Percentiles rank a stretch among this genome's conserved stretches.
These are phyloP conservation scores for Colletotrichum chlorophyti DNA, from an alignment of 2,329 filamentous ascomycete species.

Conservation along the genomic window DNA sequence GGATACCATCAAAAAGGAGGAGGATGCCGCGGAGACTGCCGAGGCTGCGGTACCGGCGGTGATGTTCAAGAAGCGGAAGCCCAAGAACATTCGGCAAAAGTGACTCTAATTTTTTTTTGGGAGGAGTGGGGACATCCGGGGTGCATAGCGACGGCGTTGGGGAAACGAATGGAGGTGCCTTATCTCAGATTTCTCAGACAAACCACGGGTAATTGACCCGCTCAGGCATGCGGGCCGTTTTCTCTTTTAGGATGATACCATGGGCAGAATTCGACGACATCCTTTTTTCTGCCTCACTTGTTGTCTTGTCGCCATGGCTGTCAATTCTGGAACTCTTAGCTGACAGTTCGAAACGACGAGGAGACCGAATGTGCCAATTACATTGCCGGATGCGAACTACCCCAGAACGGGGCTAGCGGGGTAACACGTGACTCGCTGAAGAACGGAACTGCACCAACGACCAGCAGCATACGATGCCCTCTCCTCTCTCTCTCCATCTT, in stretches of 20 bases:
- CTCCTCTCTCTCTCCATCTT: slow-evolving; percentile 12
- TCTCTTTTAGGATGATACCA: not conserved
- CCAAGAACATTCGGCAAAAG: slow-evolving; percentile 68
- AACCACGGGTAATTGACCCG: too few relatives aligned
- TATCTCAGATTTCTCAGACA: too few relatives aligned
- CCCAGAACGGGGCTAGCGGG: not conserved
- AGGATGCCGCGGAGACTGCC: slow-evolving; percentile 34
- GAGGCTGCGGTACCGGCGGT: slow-evolving; percentile 51
- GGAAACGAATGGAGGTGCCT: too few relatives aligned
- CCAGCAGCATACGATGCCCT: not conserved
- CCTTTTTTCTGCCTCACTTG: too few relatives aligned
- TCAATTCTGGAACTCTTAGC: too few relatives aligned
- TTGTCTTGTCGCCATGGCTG: too few relatives aligned
- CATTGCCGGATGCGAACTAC: not conserved
- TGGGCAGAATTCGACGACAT: too few relatives aligned
- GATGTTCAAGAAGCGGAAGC: slow-evolving; percentile 82
- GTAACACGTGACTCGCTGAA: slow-evolving; percentile 3
- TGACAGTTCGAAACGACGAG: too few relatives aligned
- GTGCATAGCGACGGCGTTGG: slow-evolving; percentile 18
- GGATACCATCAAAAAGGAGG: slow-evolving; percentile 50
- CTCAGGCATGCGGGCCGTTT: not conserved
- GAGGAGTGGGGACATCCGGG: not conserved
- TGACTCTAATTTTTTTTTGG: slow-evolving; percentile 43
- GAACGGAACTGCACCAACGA: not conserved
- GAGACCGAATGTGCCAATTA: not conserved